Percentiles rank a stretch among this genome's conserved stretches.
Conservation (phyloP, 192 early-diverging fungal species). For the Entomortierella lignicola region DNA sequence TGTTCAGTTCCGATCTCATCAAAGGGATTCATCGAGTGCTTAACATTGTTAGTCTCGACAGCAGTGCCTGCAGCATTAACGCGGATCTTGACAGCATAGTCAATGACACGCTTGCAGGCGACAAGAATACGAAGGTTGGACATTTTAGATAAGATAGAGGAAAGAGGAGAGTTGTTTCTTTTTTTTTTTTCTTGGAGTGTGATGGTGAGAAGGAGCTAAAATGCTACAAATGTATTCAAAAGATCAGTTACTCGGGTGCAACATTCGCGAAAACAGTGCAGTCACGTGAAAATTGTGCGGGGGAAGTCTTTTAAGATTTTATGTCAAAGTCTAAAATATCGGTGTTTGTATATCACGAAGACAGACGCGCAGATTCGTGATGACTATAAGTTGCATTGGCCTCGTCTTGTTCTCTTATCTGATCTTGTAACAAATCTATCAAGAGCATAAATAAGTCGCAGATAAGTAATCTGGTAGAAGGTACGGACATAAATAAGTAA, state of each 20-base stretch:
- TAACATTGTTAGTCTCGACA: constrained; percentile 92
- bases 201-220: too few species aligned
- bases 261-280: background rate
- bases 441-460: too few species aligned
- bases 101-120: constrained; percentile 96
- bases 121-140: constrained; percentile 83
- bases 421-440: constrained; percentile 43
- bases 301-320: background rate
- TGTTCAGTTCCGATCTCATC: constrained; percentile 99
- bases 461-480: too few species aligned
- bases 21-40: constrained; percentile 99
- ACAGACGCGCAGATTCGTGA: background rate
- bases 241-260: constrained; percentile 30
- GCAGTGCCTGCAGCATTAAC: constrained; percentile 87
- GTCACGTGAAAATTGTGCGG: constrained; percentile 36
- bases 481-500: too few species aligned
- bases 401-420: constrained; percentile 34
- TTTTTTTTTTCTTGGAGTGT: too few species aligned
- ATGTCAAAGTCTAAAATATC: background rate
- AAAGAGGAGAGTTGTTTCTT: too few species aligned
- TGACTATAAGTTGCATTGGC: background rate
- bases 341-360: background rate
- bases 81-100: constrained; percentile 98
- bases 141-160: background rate
- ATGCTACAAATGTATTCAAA: background rate